Conservation (phyloP, 345 rosid genomes). For the Noccaea caerulescens region DNA sequence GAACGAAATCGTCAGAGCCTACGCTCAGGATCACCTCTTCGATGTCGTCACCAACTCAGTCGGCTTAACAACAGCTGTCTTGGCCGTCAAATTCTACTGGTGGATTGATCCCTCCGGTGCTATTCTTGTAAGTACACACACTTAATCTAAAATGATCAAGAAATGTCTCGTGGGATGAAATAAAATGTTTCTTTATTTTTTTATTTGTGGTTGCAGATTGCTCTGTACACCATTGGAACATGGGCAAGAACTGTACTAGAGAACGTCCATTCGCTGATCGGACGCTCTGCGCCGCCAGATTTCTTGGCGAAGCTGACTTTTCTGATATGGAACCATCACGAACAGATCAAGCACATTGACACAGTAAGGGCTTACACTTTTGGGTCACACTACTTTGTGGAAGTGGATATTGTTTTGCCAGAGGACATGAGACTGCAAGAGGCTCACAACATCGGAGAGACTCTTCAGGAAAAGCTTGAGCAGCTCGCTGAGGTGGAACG, state of each 20-base stretch:
- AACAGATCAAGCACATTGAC: conserved; percentile 73
- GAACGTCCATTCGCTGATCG: conserved; percentile 71
- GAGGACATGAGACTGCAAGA: conserved; percentile 66
- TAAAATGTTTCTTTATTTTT: background rate
- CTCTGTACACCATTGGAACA: conserved; percentile 68
- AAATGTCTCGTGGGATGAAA: background rate
- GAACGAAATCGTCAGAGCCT: conserved; percentile 58
- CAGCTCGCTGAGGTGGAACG: conserved; percentile 78
- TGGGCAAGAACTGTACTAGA: conserved; percentile 84
- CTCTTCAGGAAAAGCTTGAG: conserved; percentile 84
- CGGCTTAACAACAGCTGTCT: conserved; percentile 56
- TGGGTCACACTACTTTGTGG: conserved; percentile 83
- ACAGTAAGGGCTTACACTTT: conserved; percentile 86
- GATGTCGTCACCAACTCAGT: conserved; percentile 65
- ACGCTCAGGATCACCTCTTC: conserved; percentile 63
- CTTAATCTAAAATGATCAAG: conserved; percentile 10
- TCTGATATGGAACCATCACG: conserved; percentile 82
- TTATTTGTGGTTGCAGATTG: conserved; percentile 54
- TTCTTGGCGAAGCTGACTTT: conserved; percentile 75
- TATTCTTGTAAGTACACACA: conserved; percentile 49
- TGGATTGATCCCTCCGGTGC: conserved; percentile 72
- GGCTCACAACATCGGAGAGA: conserved; percentile 86
- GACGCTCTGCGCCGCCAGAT: conserved; percentile 87
- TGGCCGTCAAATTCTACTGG: conserved; percentile 54
- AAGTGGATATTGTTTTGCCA: conserved; percentile 79